Percentiles rank a stretch among this genome's conserved stretches.
These are phyloP conservation scores for Omphalotus guepiniiformis DNA, from an alignment of 768 basidiomycete species.

Conservation along the genomic window DNA sequence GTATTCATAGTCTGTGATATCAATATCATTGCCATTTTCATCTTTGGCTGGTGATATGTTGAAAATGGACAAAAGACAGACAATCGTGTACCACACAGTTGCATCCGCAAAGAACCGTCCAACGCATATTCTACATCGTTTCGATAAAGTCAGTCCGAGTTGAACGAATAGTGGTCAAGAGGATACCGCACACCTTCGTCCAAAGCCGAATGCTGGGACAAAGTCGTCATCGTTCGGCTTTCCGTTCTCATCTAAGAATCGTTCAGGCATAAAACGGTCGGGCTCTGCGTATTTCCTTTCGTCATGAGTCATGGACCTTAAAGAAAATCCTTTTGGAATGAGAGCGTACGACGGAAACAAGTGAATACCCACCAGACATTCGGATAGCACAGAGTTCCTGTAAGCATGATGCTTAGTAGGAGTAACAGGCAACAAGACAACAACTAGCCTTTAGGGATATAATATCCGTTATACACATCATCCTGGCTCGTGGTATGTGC, in stretches of 20 bases:
- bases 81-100: conserved; percentile 4
- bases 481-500: conserved; percentile 1
- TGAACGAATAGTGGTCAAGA: no score
- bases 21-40: conserved; percentile 3
- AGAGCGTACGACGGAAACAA: background rate
- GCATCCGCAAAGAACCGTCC: conserved; percentile 1
- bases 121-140: conserved; percentile 2
- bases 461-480: conserved; percentile 7
- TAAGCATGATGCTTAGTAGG: background rate
- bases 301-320: conserved; percentile 1
- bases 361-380: background rate
- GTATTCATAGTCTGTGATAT: no score
- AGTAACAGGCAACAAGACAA: background rate
- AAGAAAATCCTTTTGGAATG: background rate
- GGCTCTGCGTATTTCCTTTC: background rate
- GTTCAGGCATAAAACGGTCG: background rate
- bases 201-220: background rate
- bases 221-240: background rate
- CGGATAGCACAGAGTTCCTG: background rate
- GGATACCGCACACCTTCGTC: background rate
- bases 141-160: no score
- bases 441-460: conserved; percentile 4
- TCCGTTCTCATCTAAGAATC: background rate
- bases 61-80: background rate
- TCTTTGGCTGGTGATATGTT: background rate